Base-by-base conservation (phyloP, 805 yeast species). In the Lipomyces sp. region DNA sequence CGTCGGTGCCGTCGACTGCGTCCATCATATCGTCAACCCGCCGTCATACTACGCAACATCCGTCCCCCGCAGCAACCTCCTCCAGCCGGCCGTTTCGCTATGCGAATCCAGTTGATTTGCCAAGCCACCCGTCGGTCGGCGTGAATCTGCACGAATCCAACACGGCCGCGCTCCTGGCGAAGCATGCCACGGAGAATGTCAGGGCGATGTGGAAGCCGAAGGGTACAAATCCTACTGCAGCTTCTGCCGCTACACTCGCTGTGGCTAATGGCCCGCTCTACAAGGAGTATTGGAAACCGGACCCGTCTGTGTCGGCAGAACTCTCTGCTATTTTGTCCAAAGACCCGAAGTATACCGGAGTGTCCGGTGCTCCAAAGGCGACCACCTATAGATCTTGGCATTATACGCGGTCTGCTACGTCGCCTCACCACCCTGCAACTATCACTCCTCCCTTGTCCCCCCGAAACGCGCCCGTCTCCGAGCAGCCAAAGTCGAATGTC, bases 241-340 rank as follows among this genome's bases (percentile, higher is more conserved):
- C 69, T 18, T 59, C 62, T 26, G 74, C 74, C 11, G 71, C 73
- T 26, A 47, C 61, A 29, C 59, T 64, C 29, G 74, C 74, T 26
- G 42, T 61, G 42, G 57, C 63, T 36, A 39, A 47, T 19, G 62
- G 68, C n/a, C 75, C 67, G 38, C 47, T 42, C 24, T 42, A 47
- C 40, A 26, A 40, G 16, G 70, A 53, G 49, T 53, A 57, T 53
- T 62, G 68, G 68, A 56, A 49, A 59, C 68, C 66, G 26, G 77
- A 76, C 43, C 84, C 84, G 11, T 75, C 79, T 22, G 72, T 74
- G 39, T 54, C 47, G 10, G 82, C 83, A 26, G 84, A 82, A 28
- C 67, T 77, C 23, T 83, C 84, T 14, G 78, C 84, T 0, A 74
- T 76, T 45, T 67, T 66, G 36, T 67, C 67, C 42, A 61, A 62